Evolutionary conservation across 148 eudicot species (phyloP), one percentile per base, ranked within the genome.

Genomic region (Beta vulgaris): DNA sequence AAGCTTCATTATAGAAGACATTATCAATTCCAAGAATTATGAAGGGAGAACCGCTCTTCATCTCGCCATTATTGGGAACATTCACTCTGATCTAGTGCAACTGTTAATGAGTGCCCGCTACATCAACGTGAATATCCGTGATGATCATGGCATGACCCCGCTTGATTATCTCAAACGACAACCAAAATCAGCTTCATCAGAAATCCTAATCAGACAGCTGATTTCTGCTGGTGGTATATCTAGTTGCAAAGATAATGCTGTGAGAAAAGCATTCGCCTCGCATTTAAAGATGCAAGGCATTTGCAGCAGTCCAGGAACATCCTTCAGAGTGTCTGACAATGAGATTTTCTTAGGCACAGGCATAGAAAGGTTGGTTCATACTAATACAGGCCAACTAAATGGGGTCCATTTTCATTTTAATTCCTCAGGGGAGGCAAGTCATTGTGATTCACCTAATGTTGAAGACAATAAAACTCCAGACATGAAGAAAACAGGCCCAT

Each of bases 161-260:
- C 97, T 95, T 42, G 99, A 95, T 78, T 86, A 91, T 51, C 97
- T 95, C n/a, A 89, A 79, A 83, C 88, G 88, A 72, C 90, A 81
- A 37, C 97, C 97, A 28, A 83, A 51, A n/a, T 92, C 94, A 35
- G 82, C 84, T 39, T 85, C 92, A 23, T 92, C 97, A 0, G 97
- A 95, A 32, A 74, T 81, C 58, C 82, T 95, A 40, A 87, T 87
- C 25, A 76, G 85, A 42, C 97, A 88, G 70, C 54, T 95, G 81
- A 86, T 95, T 74, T 87, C 96, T 21, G 97, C 91, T 4, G 99
- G 99, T 29, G 99, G 97, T 49, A 82, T 92, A 37, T 89, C 91
- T 64, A 84, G 85, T 71, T 87, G 85, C 78, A 86, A 88, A 69
- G 92, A 92, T 73, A 79, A 88, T 71, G 83, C 87, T 0, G 87